Base-by-base conservation (phyloP, 768 basidiomycete species). In the Boletus reticuloceps region DNA sequence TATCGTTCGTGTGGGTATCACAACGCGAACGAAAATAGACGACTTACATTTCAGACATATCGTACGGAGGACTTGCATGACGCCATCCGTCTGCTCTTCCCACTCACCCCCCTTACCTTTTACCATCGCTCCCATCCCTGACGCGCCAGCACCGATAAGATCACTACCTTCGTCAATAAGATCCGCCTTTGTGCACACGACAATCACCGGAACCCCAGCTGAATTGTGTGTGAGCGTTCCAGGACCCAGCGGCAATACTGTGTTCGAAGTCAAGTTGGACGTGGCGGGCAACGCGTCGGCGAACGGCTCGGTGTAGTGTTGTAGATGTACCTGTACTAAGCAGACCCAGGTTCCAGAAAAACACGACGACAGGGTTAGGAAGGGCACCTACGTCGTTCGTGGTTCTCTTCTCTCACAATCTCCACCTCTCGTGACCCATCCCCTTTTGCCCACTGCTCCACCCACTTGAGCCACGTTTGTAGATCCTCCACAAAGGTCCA, bases 11-110 rank as follows among this genome's bases (percentile, higher is more conserved):
- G 51, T 55, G 56, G 42, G 29, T 27, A 38, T 42, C 29, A 38
- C 5, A n/a, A 25, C 4, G 19, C 39, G 27, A 53, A 39, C 12
- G 16, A 47, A 41, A 22, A 52, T 3, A 42, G 37, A 29, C 25
- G 19, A 77, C 94, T 65, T 60, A 95, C 96, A 97, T 73, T 92
- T 91, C 49, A 98, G 73, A 67, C 93, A 96, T 50, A 98, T 83
- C 1, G 93, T 91, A 38, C 97, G 82, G 48, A 99, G 78, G n/a
- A 91, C 84, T 65, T 98, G 96, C 86, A 97, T 96, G 6, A 98
- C 78, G 39, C 89, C 89, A 66, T 99, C 97, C 40, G 94, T 95
- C 63, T 88, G 79, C 71, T 99, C 97, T 71, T 99, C 97, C 91
- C 91, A 93, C 64, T 91, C 89, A 11, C 85, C 88, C 2, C 92